Evolutionary conservation across 805 yeast genomes (phyloP), one percentile per base, ranked within the genome.

Genomic region (Yamadazyma sp.): DNA sequence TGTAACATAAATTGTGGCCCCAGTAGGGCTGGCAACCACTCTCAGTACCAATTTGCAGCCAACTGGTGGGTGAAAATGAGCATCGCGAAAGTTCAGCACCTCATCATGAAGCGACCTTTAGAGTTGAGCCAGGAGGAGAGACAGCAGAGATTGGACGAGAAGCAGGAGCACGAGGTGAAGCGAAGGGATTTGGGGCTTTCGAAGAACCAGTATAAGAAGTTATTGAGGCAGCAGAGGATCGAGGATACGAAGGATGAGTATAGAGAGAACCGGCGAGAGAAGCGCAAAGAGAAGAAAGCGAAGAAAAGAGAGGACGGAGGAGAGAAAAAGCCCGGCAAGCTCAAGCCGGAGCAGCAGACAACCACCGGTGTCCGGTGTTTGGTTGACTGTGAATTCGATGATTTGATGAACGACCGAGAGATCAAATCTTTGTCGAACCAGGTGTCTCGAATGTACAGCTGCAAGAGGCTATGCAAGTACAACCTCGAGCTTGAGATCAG

Each of bases 361-460:
- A 60, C 60, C 9, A 67, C 79, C 2, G 78, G 74, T 0, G 71
- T 79, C 6, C 63, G 57, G 5, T 68, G 90, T 18, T 64, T 90
- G n/a, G 54, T 90, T 46, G 99, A 91, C 60, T 91, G 99, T 62
- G 84, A 75, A 11, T 91, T 91, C 59, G 98, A 93, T 54, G 93
- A 85, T 30, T 54, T 84, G 52, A 93, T 93, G 99, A 77, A 73
- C 24, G 85, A 80, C 13, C 82, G 81, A 47, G 82, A 77, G 44
- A 67, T 77, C 30, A 75, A 75, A 2, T 85, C 95, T 14, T 60
- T 91, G 53, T 76, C 88, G 5, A 75, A 80, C 35, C 99, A 91
- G 62, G 71, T 93, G 34, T 79, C 91, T 3, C 71, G 96, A 42
- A 74, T 87, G 34, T 91, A 91, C 59, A 77, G 95, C 6, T 83